Conservation (phyloP, 228 moss, liverwort and hornwort species). For the Sphagnum fallax region DNA sequence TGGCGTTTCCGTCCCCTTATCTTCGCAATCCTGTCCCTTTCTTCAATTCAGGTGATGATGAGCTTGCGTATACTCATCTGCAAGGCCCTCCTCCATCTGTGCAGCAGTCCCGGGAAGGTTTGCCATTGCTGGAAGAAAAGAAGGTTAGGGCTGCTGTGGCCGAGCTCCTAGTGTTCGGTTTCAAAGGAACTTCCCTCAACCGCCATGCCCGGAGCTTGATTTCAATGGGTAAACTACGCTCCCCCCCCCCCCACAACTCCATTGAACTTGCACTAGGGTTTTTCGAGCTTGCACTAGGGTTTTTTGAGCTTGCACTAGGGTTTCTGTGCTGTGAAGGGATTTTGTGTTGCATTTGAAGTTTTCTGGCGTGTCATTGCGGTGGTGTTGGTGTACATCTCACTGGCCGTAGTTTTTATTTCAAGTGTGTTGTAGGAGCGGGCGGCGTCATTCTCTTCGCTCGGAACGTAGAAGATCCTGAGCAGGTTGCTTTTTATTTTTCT, state of each 20-base stretch:
- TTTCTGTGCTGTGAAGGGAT: no score
- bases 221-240: slow-evolving; percentile 35
- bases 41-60: no score
- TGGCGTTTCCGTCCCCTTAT: no score
- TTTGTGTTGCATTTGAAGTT: no score
- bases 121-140: slow-evolving; percentile 3
- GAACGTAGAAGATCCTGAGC: slow-evolving; percentile 63
- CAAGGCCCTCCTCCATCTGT: no score
- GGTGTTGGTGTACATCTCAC: neutral
- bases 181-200: slow-evolving; percentile 40
- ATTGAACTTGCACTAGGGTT: no score
- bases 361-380: no score
- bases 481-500: slow-evolving; percentile 18
- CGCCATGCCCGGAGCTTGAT: slow-evolving; percentile 55
- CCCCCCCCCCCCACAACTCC: neutral
- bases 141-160: slow-evolving; percentile 41
- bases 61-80: no score
- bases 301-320: no score
- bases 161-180: slow-evolving; percentile 66
- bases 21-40: no score
- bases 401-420: neutral
- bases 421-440: slow-evolving; percentile 51
- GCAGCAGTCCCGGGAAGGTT: no score
- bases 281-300: no score
- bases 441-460: slow-evolving; percentile 63